Evolutionary conservation across 148 eudicot genomes (phyloP).

Genomic region (Cornus suecica): DNA sequence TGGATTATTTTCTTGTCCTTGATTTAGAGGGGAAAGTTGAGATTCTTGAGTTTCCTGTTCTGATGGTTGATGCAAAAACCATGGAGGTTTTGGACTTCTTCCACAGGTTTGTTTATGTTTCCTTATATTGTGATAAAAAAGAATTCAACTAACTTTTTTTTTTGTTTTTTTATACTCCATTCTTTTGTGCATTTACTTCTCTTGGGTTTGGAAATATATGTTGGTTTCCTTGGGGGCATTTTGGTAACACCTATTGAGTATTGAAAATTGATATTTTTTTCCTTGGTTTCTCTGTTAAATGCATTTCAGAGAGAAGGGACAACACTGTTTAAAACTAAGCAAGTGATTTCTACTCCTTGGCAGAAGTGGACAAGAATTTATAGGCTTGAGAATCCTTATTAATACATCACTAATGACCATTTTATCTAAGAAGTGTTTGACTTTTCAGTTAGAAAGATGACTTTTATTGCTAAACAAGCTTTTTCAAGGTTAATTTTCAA

Average conservation of each 20-base stretch:
- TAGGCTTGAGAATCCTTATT: too few species aligned
- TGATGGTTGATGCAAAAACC: conserved; percentile 75
- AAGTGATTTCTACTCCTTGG: too few species aligned
- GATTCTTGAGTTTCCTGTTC: conserved; percentile 92
- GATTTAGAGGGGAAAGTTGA: conserved; percentile 98
- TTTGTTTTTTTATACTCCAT: too few species aligned
- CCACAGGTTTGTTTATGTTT: conserved; percentile 67
- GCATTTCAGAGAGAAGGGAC: too few species aligned
- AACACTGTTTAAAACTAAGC: too few species aligned
- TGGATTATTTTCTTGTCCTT: conserved; percentile 77
- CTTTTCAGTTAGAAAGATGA: background rate
- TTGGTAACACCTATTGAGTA: background rate
- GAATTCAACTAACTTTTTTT: background rate
- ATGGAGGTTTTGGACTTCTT: conserved; percentile 69
- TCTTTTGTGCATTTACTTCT: background rate
- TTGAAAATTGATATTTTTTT: background rate
- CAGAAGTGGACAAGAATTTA: too few species aligned
- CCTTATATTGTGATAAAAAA: background rate
- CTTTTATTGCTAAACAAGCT: background rate
- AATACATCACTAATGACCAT: background rate
- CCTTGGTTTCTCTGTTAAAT: background rate
- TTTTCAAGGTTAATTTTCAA: background rate
- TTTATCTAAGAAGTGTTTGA: background rate
- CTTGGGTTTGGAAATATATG: conserved; percentile 5
- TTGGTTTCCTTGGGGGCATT: background rate